These are phyloP conservation scores for Spergularia marina DNA, from an alignment of 148 eudicot genomes.

Conservation along the genomic window DNA sequence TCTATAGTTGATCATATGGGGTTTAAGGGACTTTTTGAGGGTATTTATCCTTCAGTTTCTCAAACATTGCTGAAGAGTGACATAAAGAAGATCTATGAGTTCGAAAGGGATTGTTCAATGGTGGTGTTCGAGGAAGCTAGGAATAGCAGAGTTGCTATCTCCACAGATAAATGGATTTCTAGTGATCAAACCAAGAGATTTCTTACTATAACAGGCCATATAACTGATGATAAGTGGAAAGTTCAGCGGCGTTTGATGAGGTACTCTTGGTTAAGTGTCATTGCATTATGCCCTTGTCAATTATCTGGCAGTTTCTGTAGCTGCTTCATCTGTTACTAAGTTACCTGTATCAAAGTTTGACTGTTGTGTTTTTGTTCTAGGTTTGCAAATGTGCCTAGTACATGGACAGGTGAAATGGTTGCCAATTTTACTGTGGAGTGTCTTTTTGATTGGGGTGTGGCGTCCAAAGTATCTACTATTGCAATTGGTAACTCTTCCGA, in stretches of 20 bases:
- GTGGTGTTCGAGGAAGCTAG: neutral
- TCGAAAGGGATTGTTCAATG: conserved; percentile 4
- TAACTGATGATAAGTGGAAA: conserved; percentile 10
- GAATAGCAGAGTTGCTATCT: conserved; percentile 10
- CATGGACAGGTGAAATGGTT: neutral
- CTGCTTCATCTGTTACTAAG: neutral
- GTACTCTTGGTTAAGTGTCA: neutral
- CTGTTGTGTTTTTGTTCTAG: conserved; percentile 5
- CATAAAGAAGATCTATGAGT: conserved; percentile 12
- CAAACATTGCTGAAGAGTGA: conserved; percentile 11
- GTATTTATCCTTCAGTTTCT: conserved; percentile 12
- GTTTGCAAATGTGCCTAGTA: conserved; percentile 14
- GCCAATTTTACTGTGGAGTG: conserved; percentile 4
- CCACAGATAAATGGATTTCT: conserved; percentile 18
- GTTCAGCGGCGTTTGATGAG: conserved; percentile 15
- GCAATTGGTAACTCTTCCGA: conserved; percentile 4
- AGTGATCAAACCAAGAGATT: conserved; percentile 17
- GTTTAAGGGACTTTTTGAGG: conserved; percentile 5
- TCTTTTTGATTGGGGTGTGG: conserved; percentile 18
- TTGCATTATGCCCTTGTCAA: neutral
- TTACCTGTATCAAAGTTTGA: neutral
- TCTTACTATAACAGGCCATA: conserved; percentile 20
- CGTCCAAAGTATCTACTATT: conserved; percentile 4
- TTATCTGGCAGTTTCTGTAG: neutral
- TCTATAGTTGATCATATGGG: conserved; percentile 19